These are phyloP conservation scores for Penicillium sclerotiorum DNA, from an alignment of 2,329 filamentous ascomycete genomes.

Conservation along the genomic window DNA sequence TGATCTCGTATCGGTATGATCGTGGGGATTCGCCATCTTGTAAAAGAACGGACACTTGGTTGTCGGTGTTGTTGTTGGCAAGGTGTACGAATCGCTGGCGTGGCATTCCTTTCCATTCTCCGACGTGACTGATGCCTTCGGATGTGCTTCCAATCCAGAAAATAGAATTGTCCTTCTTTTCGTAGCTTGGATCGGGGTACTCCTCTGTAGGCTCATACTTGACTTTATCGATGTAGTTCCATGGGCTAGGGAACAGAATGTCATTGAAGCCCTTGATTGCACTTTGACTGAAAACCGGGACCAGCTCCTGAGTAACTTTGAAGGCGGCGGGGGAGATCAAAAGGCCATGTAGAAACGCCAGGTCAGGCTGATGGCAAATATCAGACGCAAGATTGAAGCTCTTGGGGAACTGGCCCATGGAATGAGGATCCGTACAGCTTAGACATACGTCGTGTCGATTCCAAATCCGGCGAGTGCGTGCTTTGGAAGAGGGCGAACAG, in stretches of 20 bases:
- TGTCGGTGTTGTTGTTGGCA: constrained; percentile 59
- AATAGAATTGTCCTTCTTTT: constrained; percentile 64
- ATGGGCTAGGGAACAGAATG: constrained; percentile 70
- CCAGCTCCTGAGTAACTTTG: constrained; percentile 64
- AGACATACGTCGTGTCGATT: constrained; percentile 67
- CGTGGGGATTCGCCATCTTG: constrained; percentile 46
- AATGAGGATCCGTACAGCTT: constrained; percentile 65
- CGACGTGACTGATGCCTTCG: constrained; percentile 56
- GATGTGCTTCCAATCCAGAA: constrained; percentile 76
- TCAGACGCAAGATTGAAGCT: constrained; percentile 68
- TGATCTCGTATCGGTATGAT: constrained; percentile 59
- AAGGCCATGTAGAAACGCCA: constrained; percentile 73
- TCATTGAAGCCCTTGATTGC: constrained; percentile 74
- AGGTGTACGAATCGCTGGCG: constrained; percentile 73
- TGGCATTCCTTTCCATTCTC: constrained; percentile 67
- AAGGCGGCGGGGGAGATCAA: constrained; percentile 66
- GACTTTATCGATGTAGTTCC: constrained; percentile 64
- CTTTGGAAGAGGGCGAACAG: constrained; percentile 65
- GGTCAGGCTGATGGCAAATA: constrained; percentile 75
- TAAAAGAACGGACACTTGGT: constrained; percentile 59
- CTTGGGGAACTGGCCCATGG: constrained; percentile 65
- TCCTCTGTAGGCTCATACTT: constrained; percentile 55
- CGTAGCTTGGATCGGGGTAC: constrained; percentile 58
- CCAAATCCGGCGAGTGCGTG: constrained; percentile 63
- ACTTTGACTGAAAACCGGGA: constrained; percentile 75